Percentiles rank a stretch among this genome's conserved stretches.
These are phyloP conservation scores for Telopea speciosissima DNA, from an alignment of 177 flowering plant genomes.

Conservation along the genomic window DNA sequence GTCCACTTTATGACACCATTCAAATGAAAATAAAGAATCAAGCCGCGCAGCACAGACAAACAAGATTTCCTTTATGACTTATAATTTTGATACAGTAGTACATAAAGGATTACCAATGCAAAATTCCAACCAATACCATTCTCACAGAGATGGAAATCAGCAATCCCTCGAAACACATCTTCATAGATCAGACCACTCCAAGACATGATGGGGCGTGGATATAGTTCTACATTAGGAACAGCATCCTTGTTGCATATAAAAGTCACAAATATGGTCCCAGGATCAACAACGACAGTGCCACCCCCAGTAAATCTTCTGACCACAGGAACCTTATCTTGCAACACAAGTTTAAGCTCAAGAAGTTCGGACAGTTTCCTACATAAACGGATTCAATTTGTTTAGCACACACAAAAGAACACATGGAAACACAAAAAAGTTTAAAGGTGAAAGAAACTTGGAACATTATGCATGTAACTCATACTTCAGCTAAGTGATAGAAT, in stretches of 20 bases:
- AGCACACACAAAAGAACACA: not conserved
- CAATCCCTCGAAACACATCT: constrained; percentile 46
- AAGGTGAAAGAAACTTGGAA: not conserved
- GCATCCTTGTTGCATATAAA: constrained; percentile 81
- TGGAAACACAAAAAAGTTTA: not conserved
- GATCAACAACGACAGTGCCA: constrained; percentile 90
- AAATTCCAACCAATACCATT: constrained; percentile 52
- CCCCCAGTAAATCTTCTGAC: constrained; percentile 85
- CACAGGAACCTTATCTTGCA: constrained; percentile 64
- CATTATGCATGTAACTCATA: not conserved
- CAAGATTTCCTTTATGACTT: too few relatives aligned
- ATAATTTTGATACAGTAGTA: too few relatives aligned
- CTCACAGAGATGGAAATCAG: constrained; percentile 77
- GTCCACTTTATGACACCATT: not conserved
- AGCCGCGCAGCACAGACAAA: too few relatives aligned
- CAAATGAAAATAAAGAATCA: not conserved
- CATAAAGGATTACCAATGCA: too few relatives aligned
- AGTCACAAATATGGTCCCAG: constrained; percentile 68
- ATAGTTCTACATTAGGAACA: constrained; percentile 65
- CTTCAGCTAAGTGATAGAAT: not conserved
- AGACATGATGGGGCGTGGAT: constrained; percentile 81
- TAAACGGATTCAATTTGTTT: constrained; percentile 11
- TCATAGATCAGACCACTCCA: constrained; percentile 65
- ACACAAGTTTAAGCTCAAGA: constrained; percentile 54
- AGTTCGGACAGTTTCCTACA: constrained; percentile 74